Evolutionary conservation across 495 filamentous ascomycete genomes (phyloP), one percentile per base, ranked within the genome.

Genomic region (Hyaloscypha bicolor): DNA sequence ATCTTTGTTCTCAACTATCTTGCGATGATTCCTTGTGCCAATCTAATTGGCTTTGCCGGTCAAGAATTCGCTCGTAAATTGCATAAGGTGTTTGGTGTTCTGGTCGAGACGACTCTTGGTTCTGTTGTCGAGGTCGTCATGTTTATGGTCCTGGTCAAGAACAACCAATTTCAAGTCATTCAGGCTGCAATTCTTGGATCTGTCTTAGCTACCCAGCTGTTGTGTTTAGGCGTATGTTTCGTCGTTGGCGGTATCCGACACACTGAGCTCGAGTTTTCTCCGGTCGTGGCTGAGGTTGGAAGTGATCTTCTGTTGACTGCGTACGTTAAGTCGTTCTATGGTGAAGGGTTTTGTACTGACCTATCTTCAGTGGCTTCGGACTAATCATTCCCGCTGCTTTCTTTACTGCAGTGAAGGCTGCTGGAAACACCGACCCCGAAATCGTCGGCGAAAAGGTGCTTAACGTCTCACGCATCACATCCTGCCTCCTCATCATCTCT

Each of bases 21-120:
- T 42, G 90, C 88, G 60, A 97, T 98, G 89, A 85, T 97, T 5
- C 94, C 93, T 3, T 88, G 89, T 35, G 94, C 93, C 55, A 97
- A 97, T 70, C 76, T 97, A 59, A 83, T 97, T 32, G 92, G 92
- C 0, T 97, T 97, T 73, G 90, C 91, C 6, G 91, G 91, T 6
- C 87, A 91, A 70, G 91, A 96, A 74, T 76, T 96, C 66, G 89
- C 91, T 1, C 83, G 90, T 67, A 95, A 95, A 75, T 73, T 96
- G 33, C 89, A 90, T 21, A 90, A 90, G 72, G 91, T 94, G 25
- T 69, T 90, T 32, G 93, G 93, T 64, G 84, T 97, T 21, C 76
- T 97, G 58, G 69, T 91, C 11, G 92, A 96, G 74, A 93, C 88
- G 0, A 90, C 90, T 25, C 76, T 94, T 22, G 90, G 90, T 9